Evolutionary conservation across 257 asterid genomes (phyloP).

Genomic region (Nicotiana tabacum): DNA sequence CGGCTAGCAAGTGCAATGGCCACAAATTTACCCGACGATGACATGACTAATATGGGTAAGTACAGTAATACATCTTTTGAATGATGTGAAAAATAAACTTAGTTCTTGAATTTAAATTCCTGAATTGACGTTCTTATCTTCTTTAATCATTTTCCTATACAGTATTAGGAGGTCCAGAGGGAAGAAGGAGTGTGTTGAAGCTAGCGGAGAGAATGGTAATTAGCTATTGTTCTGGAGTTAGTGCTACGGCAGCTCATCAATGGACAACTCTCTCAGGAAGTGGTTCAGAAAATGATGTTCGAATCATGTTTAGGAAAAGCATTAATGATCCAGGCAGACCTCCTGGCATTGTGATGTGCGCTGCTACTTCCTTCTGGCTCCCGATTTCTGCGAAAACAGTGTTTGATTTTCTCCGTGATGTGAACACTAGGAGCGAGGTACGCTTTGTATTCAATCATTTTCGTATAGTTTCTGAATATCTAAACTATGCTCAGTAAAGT

Average conservation of each 20-base stretch:
- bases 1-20: slow-evolving; percentile 21
- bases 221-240: slow-evolving; percentile 26
- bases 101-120: not conserved
- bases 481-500: too few species aligned
- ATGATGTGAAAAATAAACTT: not conserved
- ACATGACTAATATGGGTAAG: slow-evolving; percentile 13
- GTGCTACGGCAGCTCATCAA: slow-evolving; percentile 19
- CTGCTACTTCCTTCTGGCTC: slow-evolving; percentile 46
- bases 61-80: not conserved
- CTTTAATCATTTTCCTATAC: not conserved
- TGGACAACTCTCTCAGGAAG: slow-evolving; percentile 36
- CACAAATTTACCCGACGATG: not conserved
- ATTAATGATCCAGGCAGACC: slow-evolving; percentile 32
- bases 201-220: slow-evolving; percentile 37
- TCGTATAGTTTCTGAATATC: too few species aligned
- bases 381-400: slow-evolving; percentile 29
- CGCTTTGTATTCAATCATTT: too few species aligned
- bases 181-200: slow-evolving; percentile 24
- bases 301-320: slow-evolving; percentile 32
- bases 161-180: slow-evolving; percentile 6
- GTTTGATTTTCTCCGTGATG: slow-evolving; percentile 30
- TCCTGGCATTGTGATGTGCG: slow-evolving; percentile 21
- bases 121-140: not conserved
- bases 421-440: slow-evolving; percentile 29
- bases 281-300: slow-evolving; percentile 22